Evolutionary conservation across 2,329 filamentous ascomycete genomes (phyloP).

Genomic region (Cladobotryum mycophilum): DNA sequence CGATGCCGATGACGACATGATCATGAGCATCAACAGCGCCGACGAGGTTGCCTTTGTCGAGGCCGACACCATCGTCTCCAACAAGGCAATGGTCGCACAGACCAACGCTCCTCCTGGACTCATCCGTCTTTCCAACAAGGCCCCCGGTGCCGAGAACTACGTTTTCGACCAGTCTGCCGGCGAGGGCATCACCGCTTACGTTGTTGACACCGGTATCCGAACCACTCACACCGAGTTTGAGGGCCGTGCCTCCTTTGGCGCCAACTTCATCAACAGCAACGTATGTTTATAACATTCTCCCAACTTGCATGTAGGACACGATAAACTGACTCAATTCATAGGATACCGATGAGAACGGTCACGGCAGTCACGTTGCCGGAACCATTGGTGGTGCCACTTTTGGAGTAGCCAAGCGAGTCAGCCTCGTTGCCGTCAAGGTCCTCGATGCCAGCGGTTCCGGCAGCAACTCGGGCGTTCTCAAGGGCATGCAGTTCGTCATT

Average conservation of each 20-base stretch:
- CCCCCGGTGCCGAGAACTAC: conserved; percentile 26
- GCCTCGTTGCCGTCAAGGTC: conserved; percentile 55
- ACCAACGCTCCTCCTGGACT: conserved; percentile 48
- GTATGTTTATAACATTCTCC: conserved; percentile 31
- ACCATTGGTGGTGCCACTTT: conserved; percentile 56
- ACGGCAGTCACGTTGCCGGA: conserved; percentile 58
- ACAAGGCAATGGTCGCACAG: conserved; percentile 42
- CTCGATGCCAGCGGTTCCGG: conserved; percentile 39
- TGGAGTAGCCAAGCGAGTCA: conserved; percentile 54
- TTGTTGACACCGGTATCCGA: conserved; percentile 61
- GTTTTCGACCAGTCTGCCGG: conserved; percentile 48
- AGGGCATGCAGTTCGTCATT: conserved; percentile 52
- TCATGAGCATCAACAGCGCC: conserved; percentile 42
- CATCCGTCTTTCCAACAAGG: conserved; percentile 44
- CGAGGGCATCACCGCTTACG: conserved; percentile 52
- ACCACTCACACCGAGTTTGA: conserved; percentile 50
- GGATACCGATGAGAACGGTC: conserved; percentile 53
- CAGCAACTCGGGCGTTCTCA: conserved; percentile 40
- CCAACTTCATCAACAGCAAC: conserved; percentile 44
- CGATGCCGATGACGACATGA: conserved; percentile 45
- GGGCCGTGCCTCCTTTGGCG: conserved; percentile 47
- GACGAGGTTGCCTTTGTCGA: conserved; percentile 48
- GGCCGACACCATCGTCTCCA: conserved; percentile 44
- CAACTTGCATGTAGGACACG: not conserved
- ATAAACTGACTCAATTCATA: conserved; percentile 14